phyloP scores from a whole-genome alignment of 2,329 filamentous ascomycete species.

The Hortaea sp. region DNA sequence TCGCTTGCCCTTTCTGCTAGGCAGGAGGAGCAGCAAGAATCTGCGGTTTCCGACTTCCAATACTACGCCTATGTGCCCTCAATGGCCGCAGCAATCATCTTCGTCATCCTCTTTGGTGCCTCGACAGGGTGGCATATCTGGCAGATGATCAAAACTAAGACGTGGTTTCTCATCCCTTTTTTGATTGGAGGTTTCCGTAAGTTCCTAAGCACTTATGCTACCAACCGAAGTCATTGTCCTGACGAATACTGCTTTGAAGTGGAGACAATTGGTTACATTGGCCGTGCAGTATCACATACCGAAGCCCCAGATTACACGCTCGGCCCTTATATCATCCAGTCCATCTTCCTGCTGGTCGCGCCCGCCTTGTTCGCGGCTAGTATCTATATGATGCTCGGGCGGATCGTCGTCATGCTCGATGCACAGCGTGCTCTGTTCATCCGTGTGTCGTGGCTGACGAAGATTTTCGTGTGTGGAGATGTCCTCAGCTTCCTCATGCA shows the following conservation, averaged over 20 bases:
- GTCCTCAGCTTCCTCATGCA: constrained; percentile 40
- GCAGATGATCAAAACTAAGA: constrained; percentile 29
- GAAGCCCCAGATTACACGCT: constrained; percentile 36
- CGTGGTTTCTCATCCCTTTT: constrained; percentile 45
- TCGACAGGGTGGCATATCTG: constrained; percentile 27
- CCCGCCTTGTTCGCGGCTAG: constrained; percentile 41
- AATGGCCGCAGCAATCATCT: constrained; percentile 20
- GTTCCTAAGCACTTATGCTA: constrained; percentile 4
- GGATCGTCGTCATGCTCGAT: constrained; percentile 33
- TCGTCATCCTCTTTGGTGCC: constrained; percentile 20
- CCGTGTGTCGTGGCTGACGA: constrained; percentile 35
- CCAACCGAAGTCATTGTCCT: not conserved
- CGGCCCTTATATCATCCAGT: constrained; percentile 33
- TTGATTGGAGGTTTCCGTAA: constrained; percentile 43
- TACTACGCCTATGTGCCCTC: constrained; percentile 19
- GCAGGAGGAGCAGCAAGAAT: no score
- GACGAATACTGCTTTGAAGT: constrained; percentile 25
- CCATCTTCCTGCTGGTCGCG: constrained; percentile 37
- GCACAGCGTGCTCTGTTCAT: constrained; percentile 35
- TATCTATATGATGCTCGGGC: constrained; percentile 41
- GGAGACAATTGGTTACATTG: constrained; percentile 44
- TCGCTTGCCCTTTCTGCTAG: no score
- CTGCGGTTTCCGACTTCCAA: constrained; percentile 5
- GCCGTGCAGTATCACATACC: constrained; percentile 34
- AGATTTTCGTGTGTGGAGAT: constrained; percentile 40